These are phyloP conservation scores for Hericium rajendrae DNA, from an alignment of 768 basidiomycete genomes.

Conservation along the genomic window DNA sequence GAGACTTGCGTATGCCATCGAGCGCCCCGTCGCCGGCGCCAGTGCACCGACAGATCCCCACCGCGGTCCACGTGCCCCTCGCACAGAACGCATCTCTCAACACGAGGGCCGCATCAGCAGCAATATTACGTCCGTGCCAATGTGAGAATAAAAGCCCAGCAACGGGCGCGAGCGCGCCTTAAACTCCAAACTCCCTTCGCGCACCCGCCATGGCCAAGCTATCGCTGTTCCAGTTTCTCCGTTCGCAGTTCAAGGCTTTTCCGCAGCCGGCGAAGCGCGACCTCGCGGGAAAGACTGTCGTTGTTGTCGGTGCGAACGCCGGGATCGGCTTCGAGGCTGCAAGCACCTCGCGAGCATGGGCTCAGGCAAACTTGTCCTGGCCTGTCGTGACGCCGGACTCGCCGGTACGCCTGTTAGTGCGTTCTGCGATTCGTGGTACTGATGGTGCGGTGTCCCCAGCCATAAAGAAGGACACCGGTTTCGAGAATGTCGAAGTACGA, in stretches of 20 bases:
- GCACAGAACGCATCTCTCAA: too few species aligned
- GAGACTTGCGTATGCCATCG: too few species aligned
- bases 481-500: slow-evolving; percentile 13
- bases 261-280: slow-evolving; percentile 13
- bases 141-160: too few species aligned
- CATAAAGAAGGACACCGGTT: slow-evolving; percentile 10
- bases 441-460: slow-evolving; percentile 4
- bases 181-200: too few species aligned
- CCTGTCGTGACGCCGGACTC: slow-evolving; percentile 25
- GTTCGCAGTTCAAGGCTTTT: background rate
- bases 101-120: too few species aligned
- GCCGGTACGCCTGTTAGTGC: slow-evolving; percentile 19
- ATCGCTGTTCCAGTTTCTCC: background rate
- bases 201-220: background rate
- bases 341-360: slow-evolving; percentile 38
- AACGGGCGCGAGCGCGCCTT: too few species aligned
- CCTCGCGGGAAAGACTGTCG: slow-evolving; percentile 36
- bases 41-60: too few species aligned
- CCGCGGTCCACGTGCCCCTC: too few species aligned
- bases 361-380: slow-evolving; percentile 30
- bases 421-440: slow-evolving; percentile 10
- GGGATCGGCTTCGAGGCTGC: slow-evolving; percentile 40
- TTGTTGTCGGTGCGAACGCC: slow-evolving; percentile 42
- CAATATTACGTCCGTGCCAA: too few species aligned
- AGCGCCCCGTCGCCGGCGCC: too few species aligned